phyloP scores from a whole-genome alignment of 441 rosid genomes.

The Gossypium laxum region DNA sequence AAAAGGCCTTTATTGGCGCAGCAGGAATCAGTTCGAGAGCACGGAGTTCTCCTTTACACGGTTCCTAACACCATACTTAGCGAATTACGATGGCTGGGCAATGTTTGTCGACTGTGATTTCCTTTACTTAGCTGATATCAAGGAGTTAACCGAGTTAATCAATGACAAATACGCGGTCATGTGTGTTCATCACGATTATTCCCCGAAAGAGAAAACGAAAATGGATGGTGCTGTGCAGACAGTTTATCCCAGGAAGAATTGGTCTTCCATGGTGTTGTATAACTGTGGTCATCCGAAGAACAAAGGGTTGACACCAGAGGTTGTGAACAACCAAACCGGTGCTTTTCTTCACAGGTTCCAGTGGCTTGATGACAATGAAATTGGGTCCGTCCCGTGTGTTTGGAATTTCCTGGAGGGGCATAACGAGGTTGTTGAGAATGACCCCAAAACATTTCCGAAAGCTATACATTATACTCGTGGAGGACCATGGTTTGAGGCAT shows the following conservation, averaged over 20 bases:
- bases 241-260: conserved; percentile 87
- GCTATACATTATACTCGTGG: conserved; percentile 89
- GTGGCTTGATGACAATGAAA: conserved; percentile 80
- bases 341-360: conserved; percentile 28
- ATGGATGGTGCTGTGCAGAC: conserved; percentile 97
- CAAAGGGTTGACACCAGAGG: conserved; percentile 37
- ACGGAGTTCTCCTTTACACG: conserved; percentile 88
- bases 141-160: conserved; percentile 54
- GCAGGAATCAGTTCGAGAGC: conserved; percentile 71
- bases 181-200: conserved; percentile 90
- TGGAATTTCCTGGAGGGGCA: conserved; percentile 98
- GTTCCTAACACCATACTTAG: conserved; percentile 74
- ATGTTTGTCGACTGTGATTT: conserved; percentile 94
- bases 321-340: conserved; percentile 16
- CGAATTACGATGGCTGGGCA: conserved; percentile 81
- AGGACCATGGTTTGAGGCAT: conserved; percentile 94
- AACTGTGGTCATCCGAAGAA: conserved; percentile 88
- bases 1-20: conserved; percentile 67
- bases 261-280: conserved; percentile 97
- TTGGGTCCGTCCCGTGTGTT: conserved; percentile 68
- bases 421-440: conserved; percentile 55
- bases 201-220: conserved; percentile 82
- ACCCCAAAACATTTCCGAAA: conserved; percentile 51
- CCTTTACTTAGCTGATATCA: conserved; percentile 71
- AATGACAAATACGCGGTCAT: conserved; percentile 85